Percentiles rank a stretch among this genome's conserved stretches.
These are phyloP conservation scores for Nematodospora valgi DNA, from an alignment of 805 yeast species.

Conservation along the genomic window DNA sequence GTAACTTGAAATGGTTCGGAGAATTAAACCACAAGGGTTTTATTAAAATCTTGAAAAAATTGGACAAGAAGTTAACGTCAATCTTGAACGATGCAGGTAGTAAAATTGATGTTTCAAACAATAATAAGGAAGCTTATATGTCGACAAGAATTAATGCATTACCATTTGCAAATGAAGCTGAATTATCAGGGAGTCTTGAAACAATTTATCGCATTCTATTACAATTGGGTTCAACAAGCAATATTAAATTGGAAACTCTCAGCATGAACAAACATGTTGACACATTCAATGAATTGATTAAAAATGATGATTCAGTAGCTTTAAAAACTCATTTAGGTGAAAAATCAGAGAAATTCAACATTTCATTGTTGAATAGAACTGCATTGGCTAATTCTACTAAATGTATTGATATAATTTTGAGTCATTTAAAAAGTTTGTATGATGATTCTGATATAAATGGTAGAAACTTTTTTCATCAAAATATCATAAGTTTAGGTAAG, in stretches of 20 bases:
- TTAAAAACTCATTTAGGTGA: conserved; percentile 40
- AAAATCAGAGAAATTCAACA: conserved; percentile 45
- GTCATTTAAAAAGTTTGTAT: conserved; percentile 39
- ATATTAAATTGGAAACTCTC: conserved; percentile 10
- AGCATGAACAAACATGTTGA: conserved; percentile 11
- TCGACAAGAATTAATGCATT: conserved; percentile 67
- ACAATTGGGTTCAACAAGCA: conserved; percentile 40
- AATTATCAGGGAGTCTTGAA: conserved; percentile 51
- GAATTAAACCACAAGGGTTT: conserved; percentile 90
- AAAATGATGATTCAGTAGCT: conserved; percentile 41
- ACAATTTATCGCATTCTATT: conserved; percentile 51
- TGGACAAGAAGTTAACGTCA: conserved; percentile 67
- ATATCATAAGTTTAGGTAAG: conserved; percentile 74
- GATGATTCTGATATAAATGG: conserved; percentile 75
- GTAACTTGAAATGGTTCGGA: conserved; percentile 91
- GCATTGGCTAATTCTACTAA: conserved; percentile 51
- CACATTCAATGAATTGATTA: conserved; percentile 20
- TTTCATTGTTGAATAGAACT: conserved; percentile 64
- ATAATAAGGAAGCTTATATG: conserved; percentile 42
- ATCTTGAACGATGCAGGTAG: conserved; percentile 13
- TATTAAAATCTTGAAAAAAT: conserved; percentile 80
- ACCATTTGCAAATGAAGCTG: conserved; percentile 72
- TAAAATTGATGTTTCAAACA: conserved; percentile 20
- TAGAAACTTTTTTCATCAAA: conserved; percentile 82
- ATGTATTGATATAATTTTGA: conserved; percentile 58